phyloP scores from a whole-genome alignment of 106 monocot species.

The Ottelia alismoides region DNA sequence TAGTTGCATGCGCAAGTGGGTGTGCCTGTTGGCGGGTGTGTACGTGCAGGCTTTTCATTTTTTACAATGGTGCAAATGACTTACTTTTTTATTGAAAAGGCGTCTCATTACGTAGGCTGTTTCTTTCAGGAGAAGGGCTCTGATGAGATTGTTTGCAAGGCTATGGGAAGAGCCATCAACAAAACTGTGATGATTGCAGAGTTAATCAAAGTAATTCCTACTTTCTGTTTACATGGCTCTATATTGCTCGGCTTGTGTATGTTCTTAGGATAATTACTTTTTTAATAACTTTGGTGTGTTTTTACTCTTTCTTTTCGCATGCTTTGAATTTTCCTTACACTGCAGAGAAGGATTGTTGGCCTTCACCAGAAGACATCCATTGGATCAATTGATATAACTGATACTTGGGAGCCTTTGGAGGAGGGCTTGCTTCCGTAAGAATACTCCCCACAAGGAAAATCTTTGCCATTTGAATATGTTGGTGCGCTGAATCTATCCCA shows the following conservation, averaged over 20 bases:
- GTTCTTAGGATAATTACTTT: too few species aligned
- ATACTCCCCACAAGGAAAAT: not conserved
- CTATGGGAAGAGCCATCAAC: conserved; percentile 87
- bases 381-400: conserved; percentile 68
- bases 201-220: conserved; percentile 51
- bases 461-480: not conserved
- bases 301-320: not conserved
- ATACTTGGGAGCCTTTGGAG: conserved; percentile 87
- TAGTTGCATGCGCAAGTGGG: too few species aligned
- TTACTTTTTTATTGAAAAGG: too few species aligned
- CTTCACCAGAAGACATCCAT: conserved; percentile 66
- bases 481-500: too few species aligned
- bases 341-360: conserved; percentile 67
- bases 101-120: too few species aligned
- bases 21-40: too few species aligned
- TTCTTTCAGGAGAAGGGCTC: conserved; percentile 46
- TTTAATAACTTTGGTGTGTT: not conserved
- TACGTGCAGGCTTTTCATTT: too few species aligned
- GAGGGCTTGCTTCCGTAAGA: conserved; percentile 88
- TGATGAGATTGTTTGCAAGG: conserved; percentile 69
- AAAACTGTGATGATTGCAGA: conserved; percentile 79
- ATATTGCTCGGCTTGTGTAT: not conserved
- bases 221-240: not conserved
- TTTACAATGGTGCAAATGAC: too few species aligned
- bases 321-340: not conserved